phyloP scores from a whole-genome alignment of 768 basidiomycete genomes.

The Cubamyces sp. region DNA sequence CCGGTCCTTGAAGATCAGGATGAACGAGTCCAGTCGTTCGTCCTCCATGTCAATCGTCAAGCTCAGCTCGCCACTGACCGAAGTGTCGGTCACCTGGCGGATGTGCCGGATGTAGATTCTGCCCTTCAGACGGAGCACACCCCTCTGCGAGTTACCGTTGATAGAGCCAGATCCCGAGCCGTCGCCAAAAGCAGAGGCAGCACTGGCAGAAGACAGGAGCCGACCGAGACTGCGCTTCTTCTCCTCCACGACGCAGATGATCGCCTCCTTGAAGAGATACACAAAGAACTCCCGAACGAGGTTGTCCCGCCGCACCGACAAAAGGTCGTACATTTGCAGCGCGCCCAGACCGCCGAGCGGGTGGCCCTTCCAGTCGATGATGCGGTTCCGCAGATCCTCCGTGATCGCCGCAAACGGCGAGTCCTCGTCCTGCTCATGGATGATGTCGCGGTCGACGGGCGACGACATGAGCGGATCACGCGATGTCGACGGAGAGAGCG shows the following conservation, averaged over 20 bases:
- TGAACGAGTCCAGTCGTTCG: constrained; percentile 90
- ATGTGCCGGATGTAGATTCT: constrained; percentile 96
- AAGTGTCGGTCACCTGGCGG: constrained; percentile 82
- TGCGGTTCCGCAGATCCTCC: constrained; percentile 85
- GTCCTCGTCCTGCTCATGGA: constrained; percentile 51
- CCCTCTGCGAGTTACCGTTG: constrained; percentile 34
- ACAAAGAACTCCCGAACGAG: constrained; percentile 94
- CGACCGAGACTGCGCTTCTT: constrained; percentile 82
- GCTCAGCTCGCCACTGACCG: constrained; percentile 81
- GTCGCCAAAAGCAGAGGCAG: constrained; percentile 53
- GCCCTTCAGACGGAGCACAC: constrained; percentile 87
- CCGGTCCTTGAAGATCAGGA: constrained; percentile 92
- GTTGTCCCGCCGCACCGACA: constrained; percentile 86
- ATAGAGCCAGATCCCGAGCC: constrained; percentile 47
- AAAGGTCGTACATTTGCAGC: constrained; percentile 89
- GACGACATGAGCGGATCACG: constrained; percentile 19
- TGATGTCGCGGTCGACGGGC: constrained; percentile 22
- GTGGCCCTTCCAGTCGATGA: constrained; percentile 96
- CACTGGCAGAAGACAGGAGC: constrained; percentile 63
- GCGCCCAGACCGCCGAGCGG: constrained; percentile 87
- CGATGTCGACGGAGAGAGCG: constrained; percentile 26
- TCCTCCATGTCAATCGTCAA: constrained; percentile 99
- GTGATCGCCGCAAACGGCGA: constrained; percentile 84
- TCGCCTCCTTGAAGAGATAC: constrained; percentile 96
- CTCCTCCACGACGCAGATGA: constrained; percentile 97